A percentile compares a stretch with the other conserved stretches of the same genome.
These are phyloP conservation scores for Wickerhamiella alocasiicola DNA, from an alignment of 805 yeast species.

Conservation along the genomic window DNA sequence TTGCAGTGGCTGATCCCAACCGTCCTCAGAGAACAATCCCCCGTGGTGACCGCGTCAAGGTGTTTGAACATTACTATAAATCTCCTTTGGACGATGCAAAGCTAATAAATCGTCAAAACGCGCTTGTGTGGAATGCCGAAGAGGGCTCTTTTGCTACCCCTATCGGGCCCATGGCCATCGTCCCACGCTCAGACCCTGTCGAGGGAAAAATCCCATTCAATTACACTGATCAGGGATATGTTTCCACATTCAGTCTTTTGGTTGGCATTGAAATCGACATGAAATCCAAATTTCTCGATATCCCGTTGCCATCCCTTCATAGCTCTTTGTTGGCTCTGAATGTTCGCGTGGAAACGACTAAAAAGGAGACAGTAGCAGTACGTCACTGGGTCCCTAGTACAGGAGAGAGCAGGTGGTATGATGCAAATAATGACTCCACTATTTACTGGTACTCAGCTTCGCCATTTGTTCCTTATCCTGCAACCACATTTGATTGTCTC, in stretches of 20 bases:
- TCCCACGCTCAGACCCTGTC: background rate
- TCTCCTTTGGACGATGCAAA: constrained; percentile 10
- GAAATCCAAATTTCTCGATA: constrained; percentile 8
- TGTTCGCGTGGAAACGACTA: constrained; percentile 5
- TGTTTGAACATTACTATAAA: constrained; percentile 10
- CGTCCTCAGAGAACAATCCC: constrained; percentile 37
- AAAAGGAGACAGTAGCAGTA: constrained; percentile 3
- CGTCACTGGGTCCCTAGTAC: constrained; percentile 16
- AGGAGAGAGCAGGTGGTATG: constrained; percentile 19
- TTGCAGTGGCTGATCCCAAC: constrained; percentile 44
- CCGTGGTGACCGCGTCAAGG: constrained; percentile 42
- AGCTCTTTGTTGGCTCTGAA: constrained; percentile 18
- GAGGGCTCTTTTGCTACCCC: constrained; percentile 1
- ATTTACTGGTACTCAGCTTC: constrained; percentile 22
- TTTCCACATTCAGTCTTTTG: background rate
- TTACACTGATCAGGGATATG: background rate
- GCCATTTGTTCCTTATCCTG: constrained; percentile 20
- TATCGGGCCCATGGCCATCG: constrained; percentile 3
- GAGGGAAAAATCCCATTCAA: constrained; percentile 5
- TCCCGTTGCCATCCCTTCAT: constrained; percentile 14
- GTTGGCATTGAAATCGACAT: constrained; percentile 10
- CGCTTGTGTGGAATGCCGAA: constrained; percentile 1
- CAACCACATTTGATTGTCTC: constrained; percentile 1
- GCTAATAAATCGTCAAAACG: constrained; percentile 1
- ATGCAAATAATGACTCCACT: constrained; percentile 2